Evolutionary conservation across 177 flowering plant species (phyloP).

Genomic region (Vitis hybrid): DNA sequence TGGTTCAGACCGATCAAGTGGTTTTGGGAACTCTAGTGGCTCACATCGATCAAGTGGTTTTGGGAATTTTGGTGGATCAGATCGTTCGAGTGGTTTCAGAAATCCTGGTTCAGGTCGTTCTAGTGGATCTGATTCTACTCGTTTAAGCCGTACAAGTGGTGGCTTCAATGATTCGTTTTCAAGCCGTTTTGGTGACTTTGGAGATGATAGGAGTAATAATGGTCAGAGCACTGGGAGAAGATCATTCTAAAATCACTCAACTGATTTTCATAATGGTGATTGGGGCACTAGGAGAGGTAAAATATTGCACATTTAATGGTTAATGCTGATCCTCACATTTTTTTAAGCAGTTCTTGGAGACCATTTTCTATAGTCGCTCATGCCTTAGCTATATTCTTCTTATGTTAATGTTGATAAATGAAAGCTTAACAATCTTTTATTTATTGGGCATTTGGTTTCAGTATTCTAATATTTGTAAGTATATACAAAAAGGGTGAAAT

Average conservation of each 20-base stretch:
- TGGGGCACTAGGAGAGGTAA: too few species aligned
- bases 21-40: conserved; percentile 8
- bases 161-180: conserved; percentile 12
- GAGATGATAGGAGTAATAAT: conserved; percentile 10
- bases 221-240: conserved; percentile 13
- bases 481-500: too few species aligned
- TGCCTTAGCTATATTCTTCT: too few species aligned
- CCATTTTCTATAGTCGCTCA: too few species aligned
- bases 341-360: too few species aligned
- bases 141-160: conserved; percentile 22
- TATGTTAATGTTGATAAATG: too few species aligned
- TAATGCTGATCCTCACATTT: too few species aligned
- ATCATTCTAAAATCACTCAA: conserved; percentile 15
- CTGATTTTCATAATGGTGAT: neutral
- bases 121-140: conserved; percentile 28
- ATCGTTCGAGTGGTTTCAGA: conserved; percentile 35
- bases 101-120: conserved; percentile 30
- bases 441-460: too few species aligned
- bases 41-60: conserved; percentile 30
- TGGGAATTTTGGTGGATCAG: conserved; percentile 22
- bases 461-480: too few species aligned
- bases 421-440: too few species aligned
- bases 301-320: too few species aligned
- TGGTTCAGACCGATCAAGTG: conserved; percentile 26
- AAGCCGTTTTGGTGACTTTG: conserved; percentile 23